Evolutionary conservation across 345 rosid species (phyloP), one percentile per base, ranked within the genome.

Genomic region (Populus simonii): DNA sequence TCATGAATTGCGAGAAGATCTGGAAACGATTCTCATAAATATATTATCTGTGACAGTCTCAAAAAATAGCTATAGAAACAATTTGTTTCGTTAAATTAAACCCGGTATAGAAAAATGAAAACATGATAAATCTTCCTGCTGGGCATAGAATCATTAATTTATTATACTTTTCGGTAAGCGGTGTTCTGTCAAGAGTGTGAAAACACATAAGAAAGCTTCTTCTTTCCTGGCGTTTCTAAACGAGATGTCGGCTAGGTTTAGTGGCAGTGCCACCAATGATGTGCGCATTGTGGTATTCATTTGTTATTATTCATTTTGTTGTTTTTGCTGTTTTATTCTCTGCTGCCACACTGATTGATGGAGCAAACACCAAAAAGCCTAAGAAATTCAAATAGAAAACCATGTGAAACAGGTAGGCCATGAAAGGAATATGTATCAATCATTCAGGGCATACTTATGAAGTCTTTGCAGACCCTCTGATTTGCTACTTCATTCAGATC

Each of bases 251-350:
- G 80, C 76, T 23, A 74, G 74, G 55, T 63, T 62, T 35, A 45
- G 29, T 18, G 27, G 25, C 68, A 20, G 25, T 20, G 23, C 51
- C 51, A 68, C 43, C 77, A 43, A 41, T 68, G 67, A 39, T 43
- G 29, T 20, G 66, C 10, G 27, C 1, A 31, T 61, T 63, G 59
- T 57, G 41, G 9, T 22, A 76, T 5, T 74, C n/a, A 33, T 36
- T 31, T 82, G 79, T 81, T 76, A 49, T 61, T 68, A 51, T 80
- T 41, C 77, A 74, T 17, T 73, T 82, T 83, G 85, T 71, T 85
- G 76, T 76, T 72, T 86, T 39, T 76, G 65, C 76, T 43, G 83
- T 67, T 78, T 71, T 83, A 83, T 82, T 84, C 82, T 70, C 83
- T 78, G 71, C 61, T 62, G 57, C 47, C 70, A 68, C 33, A 71